These are phyloP conservation scores for Verticillium zaregamsianum DNA, from an alignment of 2,329 filamentous ascomycete genomes.

Conservation along the genomic window DNA sequence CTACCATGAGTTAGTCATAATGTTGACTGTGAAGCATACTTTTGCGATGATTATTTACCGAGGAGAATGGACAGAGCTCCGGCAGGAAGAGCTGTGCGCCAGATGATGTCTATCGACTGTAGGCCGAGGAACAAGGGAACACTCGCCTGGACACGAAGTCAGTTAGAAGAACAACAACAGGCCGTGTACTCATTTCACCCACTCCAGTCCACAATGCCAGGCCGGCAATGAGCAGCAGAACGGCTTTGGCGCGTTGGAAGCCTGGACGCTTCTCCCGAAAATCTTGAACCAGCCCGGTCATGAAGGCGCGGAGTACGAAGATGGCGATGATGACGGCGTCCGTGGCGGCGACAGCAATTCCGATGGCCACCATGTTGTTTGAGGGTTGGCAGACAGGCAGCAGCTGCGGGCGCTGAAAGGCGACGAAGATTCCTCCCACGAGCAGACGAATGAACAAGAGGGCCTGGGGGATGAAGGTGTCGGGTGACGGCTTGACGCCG, in stretches of 20 bases:
- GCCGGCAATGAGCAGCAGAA: conserved; percentile 37
- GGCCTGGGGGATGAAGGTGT: conserved; percentile 38
- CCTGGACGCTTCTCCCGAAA: conserved; percentile 20
- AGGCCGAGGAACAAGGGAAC: conserved; percentile 47
- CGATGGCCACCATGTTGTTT: conserved; percentile 38
- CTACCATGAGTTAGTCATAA: conserved; percentile 13
- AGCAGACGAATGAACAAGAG: conserved; percentile 44
- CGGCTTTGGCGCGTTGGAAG: conserved; percentile 30
- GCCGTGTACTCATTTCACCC: conserved; percentile 20
- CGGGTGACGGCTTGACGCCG: conserved; percentile 29
- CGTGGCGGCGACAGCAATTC: conserved; percentile 37
- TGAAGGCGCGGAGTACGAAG: conserved; percentile 37
- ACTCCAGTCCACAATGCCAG: conserved; percentile 52
- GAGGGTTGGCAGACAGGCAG: conserved; percentile 47
- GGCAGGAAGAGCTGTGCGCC: conserved; percentile 47
- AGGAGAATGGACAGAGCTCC: conserved; percentile 45
- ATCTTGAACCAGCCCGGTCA: conserved; percentile 28
- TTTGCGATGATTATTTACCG: conserved; percentile 28
- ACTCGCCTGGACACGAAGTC: conserved; percentile 37
- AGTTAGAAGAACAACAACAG: neutral
- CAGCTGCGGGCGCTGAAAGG: conserved; percentile 49
- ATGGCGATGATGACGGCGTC: conserved; percentile 41
- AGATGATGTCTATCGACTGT: conserved; percentile 32
- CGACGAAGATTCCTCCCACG: conserved; percentile 50
- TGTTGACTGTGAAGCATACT: neutral